Base-by-base conservation (phyloP, 495 filamentous ascomycete genomes). In the Talaromyces wortmannii region DNA sequence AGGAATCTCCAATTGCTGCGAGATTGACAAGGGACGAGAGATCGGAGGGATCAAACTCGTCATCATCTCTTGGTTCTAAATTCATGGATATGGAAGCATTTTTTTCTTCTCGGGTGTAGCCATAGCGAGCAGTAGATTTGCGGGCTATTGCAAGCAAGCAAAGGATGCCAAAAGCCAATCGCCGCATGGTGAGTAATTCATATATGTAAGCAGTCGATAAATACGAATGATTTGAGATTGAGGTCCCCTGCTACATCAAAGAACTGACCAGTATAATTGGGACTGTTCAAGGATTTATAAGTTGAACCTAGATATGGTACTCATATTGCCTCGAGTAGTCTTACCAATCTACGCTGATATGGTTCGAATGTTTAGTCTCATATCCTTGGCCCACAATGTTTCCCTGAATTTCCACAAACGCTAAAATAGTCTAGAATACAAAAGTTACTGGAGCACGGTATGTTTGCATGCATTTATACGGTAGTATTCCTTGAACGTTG, bases 1-100 rank as follows among this genome's bases (percentile, higher is more conserved):
- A 56, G 29, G 55, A 56, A 23, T 56, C 55, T 31, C 55, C 47
- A 51, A 51, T 51, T 8, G 55, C 55, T 29, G 55, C 55, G 12
- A 56, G 6, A 15, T 44, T 56, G 6, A 7, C 50, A 45, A 56
- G 48, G 6, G 16, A 51, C 18, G 55, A 56, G 12, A 56, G 55
- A 50, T 56, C 55, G 3, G 18, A 32, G 45, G 55, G 32, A n/a
- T 56, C 45, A 42, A 56, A 56, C 43, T 50, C 47, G 42, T 60
- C 40, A 47, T 46, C 44, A n/a, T 44, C 54, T 56, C 54, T 30
- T 17, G n/a, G 16, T 31, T 29, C 45, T 17, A 56, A 48, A 36
- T 45, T n/a, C 2, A 43, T 18, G 17, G 15, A 8, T 23, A 48
- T 48, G 45, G 45, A 48, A 23, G 45, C 45, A 12, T 48, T 48